Evolutionary conservation across 2,329 filamentous ascomycete species (phyloP).

Genomic region (Achaetomium macrosporum): DNA sequence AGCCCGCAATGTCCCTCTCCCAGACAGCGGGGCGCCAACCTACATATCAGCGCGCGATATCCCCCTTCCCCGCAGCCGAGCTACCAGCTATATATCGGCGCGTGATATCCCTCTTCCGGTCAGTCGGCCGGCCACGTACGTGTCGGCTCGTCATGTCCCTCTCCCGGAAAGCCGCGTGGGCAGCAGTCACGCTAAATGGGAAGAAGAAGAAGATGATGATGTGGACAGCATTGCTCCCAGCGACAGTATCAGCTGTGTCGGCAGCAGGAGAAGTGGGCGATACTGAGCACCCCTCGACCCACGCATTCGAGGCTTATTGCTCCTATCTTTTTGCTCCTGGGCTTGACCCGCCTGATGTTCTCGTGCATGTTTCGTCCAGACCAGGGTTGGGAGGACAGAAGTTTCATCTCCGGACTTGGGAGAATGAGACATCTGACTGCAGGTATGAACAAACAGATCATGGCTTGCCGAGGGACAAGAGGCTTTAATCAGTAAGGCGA

Average conservation of each 20-base stretch:
- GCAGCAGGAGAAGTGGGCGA: slow-evolving; percentile 33
- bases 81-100: slow-evolving; percentile 5
- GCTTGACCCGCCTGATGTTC: too few species aligned
- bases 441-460: too few species aligned
- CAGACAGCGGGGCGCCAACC: slow-evolving; percentile 33
- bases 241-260: slow-evolving; percentile 33
- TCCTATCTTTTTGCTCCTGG: too few species aligned
- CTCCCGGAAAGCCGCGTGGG: slow-evolving; percentile 38
- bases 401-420: too few species aligned
- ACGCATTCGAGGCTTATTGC: too few species aligned
- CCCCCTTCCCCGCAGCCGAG: slow-evolving; percentile 36
- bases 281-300: not conserved
- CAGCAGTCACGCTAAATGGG: slow-evolving; percentile 28
- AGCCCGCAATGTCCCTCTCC: slow-evolving; percentile 28
- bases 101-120: slow-evolving; percentile 2
- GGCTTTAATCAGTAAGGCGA: too few species aligned
- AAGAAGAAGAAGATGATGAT: slow-evolving; percentile 40
- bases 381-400: too few species aligned
- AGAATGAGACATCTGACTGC: too few species aligned
- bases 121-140: slow-evolving; percentile 16
- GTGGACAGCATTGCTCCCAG: slow-evolving; percentile 47
- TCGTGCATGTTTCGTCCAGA: too few species aligned
- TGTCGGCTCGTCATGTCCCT: slow-evolving; percentile 21
- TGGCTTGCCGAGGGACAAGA: too few species aligned
- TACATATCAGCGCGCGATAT: slow-evolving; percentile 19